Evolutionary conservation across 2,329 filamentous ascomycete species (phyloP).

Genomic region (Teratosphaeria zuluensis): DNA sequence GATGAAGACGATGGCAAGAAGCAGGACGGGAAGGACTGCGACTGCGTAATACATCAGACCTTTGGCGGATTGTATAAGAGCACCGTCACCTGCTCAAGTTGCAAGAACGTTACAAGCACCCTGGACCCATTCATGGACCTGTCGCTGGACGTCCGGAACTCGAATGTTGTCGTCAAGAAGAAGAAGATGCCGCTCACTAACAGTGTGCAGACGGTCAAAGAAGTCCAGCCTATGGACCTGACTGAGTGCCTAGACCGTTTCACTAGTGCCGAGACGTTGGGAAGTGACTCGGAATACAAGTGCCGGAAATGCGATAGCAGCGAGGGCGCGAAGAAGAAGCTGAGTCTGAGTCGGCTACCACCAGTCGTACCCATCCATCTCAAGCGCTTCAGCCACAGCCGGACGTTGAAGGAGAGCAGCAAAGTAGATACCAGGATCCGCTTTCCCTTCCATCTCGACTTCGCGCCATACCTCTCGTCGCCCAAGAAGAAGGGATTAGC

Average conservation of each 20-base stretch:
- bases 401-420: slow-evolving; percentile 60
- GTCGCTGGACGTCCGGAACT: slow-evolving; percentile 70
- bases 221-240: slow-evolving; percentile 30
- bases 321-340: slow-evolving; percentile 73
- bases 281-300: slow-evolving; percentile 60
- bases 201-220: slow-evolving; percentile 25
- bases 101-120: slow-evolving; percentile 69
- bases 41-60: slow-evolving; percentile 86
- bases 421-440: slow-evolving; percentile 83
- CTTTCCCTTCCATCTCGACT: slow-evolving; percentile 79
- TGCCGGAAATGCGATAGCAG: slow-evolving; percentile 67
- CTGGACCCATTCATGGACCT: slow-evolving; percentile 87
- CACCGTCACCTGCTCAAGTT: slow-evolving; percentile 83
- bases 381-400: slow-evolving; percentile 45
- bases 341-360: slow-evolving; percentile 74
- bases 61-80: slow-evolving; percentile 89
- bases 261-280: slow-evolving; percentile 67
- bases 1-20: slow-evolving; percentile 36
- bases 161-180: slow-evolving; percentile 50
- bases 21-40: slow-evolving; percentile 45
- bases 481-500: slow-evolving; percentile 36
- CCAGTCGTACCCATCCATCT: slow-evolving; percentile 87
- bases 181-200: slow-evolving; percentile 40
- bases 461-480: slow-evolving; percentile 69
- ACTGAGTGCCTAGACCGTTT: slow-evolving; percentile 72